Percentiles rank a stretch among this genome's conserved stretches.
Conservation (phyloP, 805 yeast species). For the Ogataea corticis region DNA sequence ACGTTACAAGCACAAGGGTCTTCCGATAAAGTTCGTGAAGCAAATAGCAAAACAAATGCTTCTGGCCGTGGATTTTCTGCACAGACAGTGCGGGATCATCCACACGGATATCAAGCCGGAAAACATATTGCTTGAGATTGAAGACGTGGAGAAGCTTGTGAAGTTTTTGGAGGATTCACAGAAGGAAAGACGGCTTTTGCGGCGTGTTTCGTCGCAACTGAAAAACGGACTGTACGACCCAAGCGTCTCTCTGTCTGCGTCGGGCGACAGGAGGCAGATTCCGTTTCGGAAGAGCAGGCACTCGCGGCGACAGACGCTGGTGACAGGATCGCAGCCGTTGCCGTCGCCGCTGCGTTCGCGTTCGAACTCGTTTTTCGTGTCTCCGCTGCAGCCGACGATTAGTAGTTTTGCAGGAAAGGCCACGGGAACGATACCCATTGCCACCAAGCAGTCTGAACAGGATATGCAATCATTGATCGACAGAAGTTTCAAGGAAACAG, state of each 20-base stretch:
- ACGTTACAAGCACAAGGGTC: constrained; percentile 53
- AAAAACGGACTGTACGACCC: constrained; percentile 22
- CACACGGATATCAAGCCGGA: constrained; percentile 82
- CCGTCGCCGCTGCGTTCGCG: constrained; percentile 80
- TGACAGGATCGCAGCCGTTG: constrained; percentile 90
- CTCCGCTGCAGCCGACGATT: constrained; percentile 24
- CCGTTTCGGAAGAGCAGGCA: constrained; percentile 36
- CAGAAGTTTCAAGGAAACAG: constrained; percentile 37
- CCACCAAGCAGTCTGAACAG: constrained; percentile 21
- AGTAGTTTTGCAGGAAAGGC: constrained; percentile 18
- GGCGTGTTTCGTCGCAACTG: constrained; percentile 28
- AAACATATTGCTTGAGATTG: constrained; percentile 56
- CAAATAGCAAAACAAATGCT: constrained; percentile 59
- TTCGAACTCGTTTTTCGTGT: constrained; percentile 30
- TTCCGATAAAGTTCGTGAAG: constrained; percentile 56
- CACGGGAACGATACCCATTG: constrained; percentile 6
- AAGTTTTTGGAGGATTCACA: constrained; percentile 42
- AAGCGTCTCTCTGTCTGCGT: constrained; percentile 9
- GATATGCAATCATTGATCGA: constrained; percentile 41
- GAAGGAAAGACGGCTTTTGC: constrained; percentile 35
- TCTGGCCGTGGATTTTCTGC: constrained; percentile 57
- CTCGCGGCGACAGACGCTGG: constrained; percentile 70
- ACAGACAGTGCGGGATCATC: constrained; percentile 61
- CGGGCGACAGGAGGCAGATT: constrained; percentile 20
- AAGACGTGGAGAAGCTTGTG: constrained; percentile 53